phyloP scores from a whole-genome alignment of 345 rosid genomes.

The Aquilaria yunnanensis region DNA sequence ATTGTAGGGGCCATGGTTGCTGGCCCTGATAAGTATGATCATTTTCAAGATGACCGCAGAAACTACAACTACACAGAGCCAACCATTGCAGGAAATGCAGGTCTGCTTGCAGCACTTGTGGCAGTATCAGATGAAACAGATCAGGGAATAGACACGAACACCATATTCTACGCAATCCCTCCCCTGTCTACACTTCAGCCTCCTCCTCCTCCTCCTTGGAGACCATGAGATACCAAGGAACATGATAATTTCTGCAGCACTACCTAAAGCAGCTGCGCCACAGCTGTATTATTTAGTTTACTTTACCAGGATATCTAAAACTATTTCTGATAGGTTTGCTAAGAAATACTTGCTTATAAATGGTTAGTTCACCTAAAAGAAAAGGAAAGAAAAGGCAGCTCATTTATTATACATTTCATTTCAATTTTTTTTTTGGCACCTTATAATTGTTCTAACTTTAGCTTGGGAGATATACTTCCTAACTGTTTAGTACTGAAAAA shows the following conservation, averaged over 20 bases:
- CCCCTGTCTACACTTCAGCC: background rate
- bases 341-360: background rate
- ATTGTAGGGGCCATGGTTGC: slow-evolving; percentile 98
- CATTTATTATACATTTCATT: too few species aligned
- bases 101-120: slow-evolving; percentile 85
- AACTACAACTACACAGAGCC: slow-evolving; percentile 98
- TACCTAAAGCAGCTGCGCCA: too few species aligned
- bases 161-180: slow-evolving; percentile 13
- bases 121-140: slow-evolving; percentile 73
- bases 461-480: background rate
- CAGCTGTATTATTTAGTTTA: too few species aligned
- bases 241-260: background rate
- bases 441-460: background rate
- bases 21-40: slow-evolving; percentile 88
- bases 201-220: slow-evolving; percentile 6
- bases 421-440: background rate
- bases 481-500: background rate
- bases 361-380: background rate
- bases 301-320: too few species aligned
- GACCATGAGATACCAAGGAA: background rate
- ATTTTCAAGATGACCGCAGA: slow-evolving; percentile 73
- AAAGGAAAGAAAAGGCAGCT: background rate
- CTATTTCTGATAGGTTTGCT: background rate
- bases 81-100: slow-evolving; percentile 91
- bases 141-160: slow-evolving; percentile 61